Base-by-base conservation (phyloP, 169 alveolate genomes). In the Cryptosporidium tyzzeri region DNA sequence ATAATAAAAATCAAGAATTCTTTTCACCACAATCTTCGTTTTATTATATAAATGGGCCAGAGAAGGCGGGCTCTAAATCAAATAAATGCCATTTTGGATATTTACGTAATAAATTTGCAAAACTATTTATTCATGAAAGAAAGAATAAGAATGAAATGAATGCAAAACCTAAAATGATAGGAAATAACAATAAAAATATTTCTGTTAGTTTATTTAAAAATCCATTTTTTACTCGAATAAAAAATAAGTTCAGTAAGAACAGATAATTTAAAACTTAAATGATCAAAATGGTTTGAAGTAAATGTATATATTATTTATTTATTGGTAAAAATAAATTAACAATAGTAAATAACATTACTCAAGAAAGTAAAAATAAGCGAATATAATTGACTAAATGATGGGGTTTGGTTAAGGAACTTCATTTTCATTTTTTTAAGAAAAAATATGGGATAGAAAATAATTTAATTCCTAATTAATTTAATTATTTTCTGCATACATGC, bases 1-100 rank as follows among this genome's bases (percentile, higher is more conserved):
- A 16, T n/a, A 23, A 4, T 8, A 55, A 26, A 55, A 55, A 55
- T 7, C 67, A 55, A 26, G 71, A 65, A 31, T 65, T 65, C 5
- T 37, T 21, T 29, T 37, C 71, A n/a, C 71, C 71, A 31, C 71
- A 5, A 26, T 29, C 44, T n/a, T 65, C 71, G 14, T 65, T 33
- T 65, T 1, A 9, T 35, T 65, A 8, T 5, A 29, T 16, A 5
- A 29, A 65, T 37, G 14, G 21, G 48, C 37, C 18, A 9, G 23
- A 23, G 12, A 55, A 26, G 37, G 48, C 41, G 26, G 29, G 51
- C 23, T 18, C 9, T n/a, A 2, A 7, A 31, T 3, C 18, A n/a
- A 18, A 6, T 65, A 21, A 18, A 37, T 37, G 50, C 9, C 23
- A 65, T 26, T 65, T 65, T 29, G 18, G 3, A n/a, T 51, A n/a